Percentiles rank a stretch among this genome's conserved stretches.
phyloP scores from a whole-genome alignment of 345 rosid genomes.

The Cardamine chenopodiifolia region DNA sequence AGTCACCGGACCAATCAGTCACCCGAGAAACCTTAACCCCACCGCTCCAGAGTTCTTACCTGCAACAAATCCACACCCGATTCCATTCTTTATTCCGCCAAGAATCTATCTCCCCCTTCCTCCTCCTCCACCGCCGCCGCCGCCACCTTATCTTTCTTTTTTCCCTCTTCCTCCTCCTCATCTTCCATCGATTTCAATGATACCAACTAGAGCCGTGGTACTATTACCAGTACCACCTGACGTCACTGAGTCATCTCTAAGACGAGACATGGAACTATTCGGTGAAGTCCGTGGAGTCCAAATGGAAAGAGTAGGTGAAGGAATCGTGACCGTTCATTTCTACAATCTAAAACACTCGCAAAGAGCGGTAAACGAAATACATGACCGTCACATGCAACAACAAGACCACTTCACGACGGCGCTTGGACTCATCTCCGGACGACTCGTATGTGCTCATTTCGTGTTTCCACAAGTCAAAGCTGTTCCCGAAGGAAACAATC shows the following conservation, averaged over 20 bases:
- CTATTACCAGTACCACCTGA: slow-evolving; percentile 55
- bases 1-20: not conserved
- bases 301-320: slow-evolving; percentile 80
- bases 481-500: slow-evolving; percentile 72
- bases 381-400: slow-evolving; percentile 66
- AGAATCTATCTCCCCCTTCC: slow-evolving; percentile 40
- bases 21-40: slow-evolving; percentile 41
- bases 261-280: slow-evolving; percentile 71
- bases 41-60: slow-evolving; percentile 71
- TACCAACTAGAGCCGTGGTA: slow-evolving; percentile 65
- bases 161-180: slow-evolving; percentile 21
- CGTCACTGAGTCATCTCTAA: slow-evolving; percentile 59
- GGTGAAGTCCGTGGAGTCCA: slow-evolving; percentile 86
- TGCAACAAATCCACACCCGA: slow-evolving; percentile 31
- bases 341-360: slow-evolving; percentile 76
- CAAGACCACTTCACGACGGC: slow-evolving; percentile 38
- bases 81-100: slow-evolving; percentile 41
- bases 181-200: slow-evolving; percentile 49
- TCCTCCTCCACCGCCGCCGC: slow-evolving; percentile 31
- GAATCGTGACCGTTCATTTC: slow-evolving; percentile 82
- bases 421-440: slow-evolving; percentile 61
- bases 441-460: slow-evolving; percentile 72
- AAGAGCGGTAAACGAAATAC: slow-evolving; percentile 60
- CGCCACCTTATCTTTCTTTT: slow-evolving; percentile 19
- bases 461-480: slow-evolving; percentile 60